Evolutionary conservation across 148 eudicot species (phyloP).

Genomic region (Diospyros lotus): DNA sequence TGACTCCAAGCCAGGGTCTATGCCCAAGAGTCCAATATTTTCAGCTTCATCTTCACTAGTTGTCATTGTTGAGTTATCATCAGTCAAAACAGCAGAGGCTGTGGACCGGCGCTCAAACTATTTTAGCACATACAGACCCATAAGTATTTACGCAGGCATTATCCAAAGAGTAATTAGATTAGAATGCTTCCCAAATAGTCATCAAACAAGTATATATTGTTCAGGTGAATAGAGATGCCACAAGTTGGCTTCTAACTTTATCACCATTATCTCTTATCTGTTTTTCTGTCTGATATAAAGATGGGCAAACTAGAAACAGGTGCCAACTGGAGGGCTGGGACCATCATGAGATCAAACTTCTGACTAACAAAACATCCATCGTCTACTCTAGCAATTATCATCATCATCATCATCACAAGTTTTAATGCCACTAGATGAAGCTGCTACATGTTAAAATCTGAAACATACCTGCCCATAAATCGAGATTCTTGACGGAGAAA

Average conservation of each 20-base stretch:
- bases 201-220: constrained; percentile 6
- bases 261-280: neutral
- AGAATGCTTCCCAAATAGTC: constrained; percentile 4
- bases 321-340: too few species aligned
- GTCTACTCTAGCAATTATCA: too few species aligned
- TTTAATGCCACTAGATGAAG: too few species aligned
- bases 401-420: too few species aligned
- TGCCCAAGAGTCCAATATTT: constrained; percentile 43
- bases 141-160: neutral
- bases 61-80: constrained; percentile 47
- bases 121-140: constrained; percentile 10
- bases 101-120: constrained; percentile 39
- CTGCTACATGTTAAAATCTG: too few species aligned
- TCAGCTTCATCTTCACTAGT: constrained; percentile 36
- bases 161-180: neutral
- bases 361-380: too few species aligned
- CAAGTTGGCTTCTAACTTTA: neutral
- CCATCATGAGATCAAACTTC: too few species aligned
- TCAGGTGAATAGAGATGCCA: neutral
- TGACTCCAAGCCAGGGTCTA: constrained; percentile 63
- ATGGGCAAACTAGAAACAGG: too few species aligned
- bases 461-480: too few species aligned
- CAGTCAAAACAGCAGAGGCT: constrained; percentile 48
- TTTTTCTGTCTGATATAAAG: too few species aligned
- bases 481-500: too few species aligned